Base-by-base conservation (phyloP, 805 yeast species). In the Yamadazyma philogaea region DNA sequence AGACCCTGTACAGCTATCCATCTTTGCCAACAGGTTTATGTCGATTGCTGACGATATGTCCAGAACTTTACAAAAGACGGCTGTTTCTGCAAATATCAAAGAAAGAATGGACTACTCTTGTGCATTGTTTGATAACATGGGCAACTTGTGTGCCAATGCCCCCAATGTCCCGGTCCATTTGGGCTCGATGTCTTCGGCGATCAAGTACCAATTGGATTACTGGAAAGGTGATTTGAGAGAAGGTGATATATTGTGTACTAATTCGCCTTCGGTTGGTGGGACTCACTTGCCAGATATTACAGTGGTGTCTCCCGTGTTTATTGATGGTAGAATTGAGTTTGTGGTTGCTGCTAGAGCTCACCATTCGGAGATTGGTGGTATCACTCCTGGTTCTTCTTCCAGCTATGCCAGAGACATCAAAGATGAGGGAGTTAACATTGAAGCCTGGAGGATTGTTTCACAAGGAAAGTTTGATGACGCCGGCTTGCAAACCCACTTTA, bases 11-110 rank as follows among this genome's bases (percentile, higher is more conserved):
- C 66, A 81, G 48, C 60, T 87, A 26, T 83, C 95, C 0, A 84
- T 87, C 30, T 87, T 87, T 62, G 83, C 87, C 28, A 88, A 86
- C 60, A 68, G 93, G 46, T 87, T 87, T 59, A 86, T 87, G 91
- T 88, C 87, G 48, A 86, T 87, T 60, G 96, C 96, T 3, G 95
- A 87, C 51, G 93, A 86, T 57, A 87, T 87, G 95, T 93, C 95
- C 18, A 76, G 77, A 33, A 83, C 89, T 7, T 67, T 87, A 43
- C 85, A 85, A 48, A 83, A 84, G 61, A 87, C 91, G 0, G 74
- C 91, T 2, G 88, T 87, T 10, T 81, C 89, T 4, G 85, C 90
- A 2, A 87, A 87, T 55, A 89, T 87, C 32, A 87, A 87, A 56
- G 95, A 87, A 57, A 68, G 96, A 39, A 64, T 87, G 21, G 95